Evolutionary conservation across 306 rosid genomes (phyloP), one percentile per base, ranked within the genome.

Genomic region (Malus sieversii): DNA sequence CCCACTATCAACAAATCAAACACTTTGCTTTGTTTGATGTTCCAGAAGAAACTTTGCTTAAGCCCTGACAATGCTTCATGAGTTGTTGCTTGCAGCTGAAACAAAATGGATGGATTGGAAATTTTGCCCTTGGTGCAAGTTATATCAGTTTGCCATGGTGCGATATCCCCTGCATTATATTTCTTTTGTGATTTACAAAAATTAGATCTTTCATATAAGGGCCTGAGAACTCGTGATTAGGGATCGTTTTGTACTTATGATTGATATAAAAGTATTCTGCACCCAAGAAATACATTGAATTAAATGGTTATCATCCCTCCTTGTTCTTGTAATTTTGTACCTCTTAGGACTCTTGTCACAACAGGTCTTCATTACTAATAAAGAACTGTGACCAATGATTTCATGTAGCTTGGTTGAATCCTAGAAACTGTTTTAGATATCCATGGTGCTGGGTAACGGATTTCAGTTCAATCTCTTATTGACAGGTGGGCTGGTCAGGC

Each of bases 401-500:
- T 68, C 71, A 8, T 66, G 19, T 55, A 40, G 46, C 60, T 66
- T 72, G n/a, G 63, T 72, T 55, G 14, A 64, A 75, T 69, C 40
- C 10, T 12, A 10, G 57, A 63, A 68, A 63, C 65, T 58, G 51
- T 19, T 52, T 33, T 71, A 63, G 68, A 72, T 30, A 29, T 71
- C 25, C 33, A 16, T 44, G 27, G 44, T 78, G 38, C 55, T 57
- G 29, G 14, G 38, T 46, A 64, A 75, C 38, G 33, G 72, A 46
- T 66, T 66, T 57, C 42, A 55, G 38, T 76, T 81, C 59, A 52
- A 69, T 77, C 71, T 81, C 73, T 65, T 77, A 3, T 66, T 83
- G 74, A 71, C 83, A 96, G 99, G 99, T 96, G 98, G 99, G 99
- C 99, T 46, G 99, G 99, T 77, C 99, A 96, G 75, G 98, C 98